Conservation (phyloP, 1,139 yeast genomes). For the Lodderomyces elongisporus region DNA sequence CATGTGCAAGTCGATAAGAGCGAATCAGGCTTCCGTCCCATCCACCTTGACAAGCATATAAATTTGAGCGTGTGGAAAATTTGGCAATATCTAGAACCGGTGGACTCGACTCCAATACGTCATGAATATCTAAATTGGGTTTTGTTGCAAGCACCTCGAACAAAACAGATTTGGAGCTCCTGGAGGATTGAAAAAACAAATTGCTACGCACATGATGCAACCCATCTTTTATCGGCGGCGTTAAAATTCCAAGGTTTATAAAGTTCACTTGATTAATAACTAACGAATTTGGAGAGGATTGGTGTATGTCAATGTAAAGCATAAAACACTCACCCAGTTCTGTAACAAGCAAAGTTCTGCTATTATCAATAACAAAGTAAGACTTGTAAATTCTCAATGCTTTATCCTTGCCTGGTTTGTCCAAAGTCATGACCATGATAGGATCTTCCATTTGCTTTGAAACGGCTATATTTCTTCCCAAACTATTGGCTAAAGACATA, state of each 20-base stretch:
- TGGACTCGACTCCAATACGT: constrained; percentile 24
- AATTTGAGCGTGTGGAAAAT: constrained; percentile 5
- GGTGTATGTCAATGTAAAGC: constrained; percentile 18
- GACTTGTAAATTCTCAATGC: constrained; percentile 5
- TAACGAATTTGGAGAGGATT: constrained; percentile 3
- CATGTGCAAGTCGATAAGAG: too few relatives aligned
- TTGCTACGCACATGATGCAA: constrained; percentile 27
- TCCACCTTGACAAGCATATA: constrained; percentile 37
- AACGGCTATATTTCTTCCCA: constrained; percentile 3
- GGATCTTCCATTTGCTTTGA: constrained; percentile 1
- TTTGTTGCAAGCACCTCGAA: constrained; percentile 23
- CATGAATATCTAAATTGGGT: constrained; percentile 19
- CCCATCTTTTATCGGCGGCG: constrained; percentile 21
- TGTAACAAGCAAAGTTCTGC: constrained; percentile 26
- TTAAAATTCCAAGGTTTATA: constrained; percentile 27
- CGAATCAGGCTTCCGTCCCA: constrained; percentile 34
- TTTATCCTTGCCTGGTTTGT: constrained; percentile 4
- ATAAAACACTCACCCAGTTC: constrained; percentile 28
- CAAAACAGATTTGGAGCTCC: constrained; percentile 28
- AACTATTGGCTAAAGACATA: constrained; percentile 13
- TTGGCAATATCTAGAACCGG: constrained; percentile 30
- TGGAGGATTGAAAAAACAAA: constrained; percentile 31
- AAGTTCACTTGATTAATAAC: constrained; percentile 21
- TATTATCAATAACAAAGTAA: constrained; percentile 21
- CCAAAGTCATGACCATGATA: constrained; percentile 1